Evolutionary conservation across 345 rosid genomes (phyloP).

Genomic region (Murraya koenigii): DNA sequence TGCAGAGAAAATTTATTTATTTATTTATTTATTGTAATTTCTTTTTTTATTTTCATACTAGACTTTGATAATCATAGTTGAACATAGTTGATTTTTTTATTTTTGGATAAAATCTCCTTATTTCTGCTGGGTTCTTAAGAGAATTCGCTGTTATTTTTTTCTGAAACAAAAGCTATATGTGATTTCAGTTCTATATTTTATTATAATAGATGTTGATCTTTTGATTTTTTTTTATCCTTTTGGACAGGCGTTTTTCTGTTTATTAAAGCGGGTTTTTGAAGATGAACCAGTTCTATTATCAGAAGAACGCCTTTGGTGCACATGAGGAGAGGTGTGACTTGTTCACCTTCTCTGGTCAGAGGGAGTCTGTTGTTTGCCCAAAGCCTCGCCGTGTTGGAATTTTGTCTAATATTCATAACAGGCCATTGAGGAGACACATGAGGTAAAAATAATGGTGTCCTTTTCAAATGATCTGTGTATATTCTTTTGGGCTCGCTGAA

Average conservation of each 20-base stretch:
- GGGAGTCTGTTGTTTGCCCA: slow-evolving; percentile 74
- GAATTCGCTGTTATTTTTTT: neutral
- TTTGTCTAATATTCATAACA: slow-evolving; percentile 33
- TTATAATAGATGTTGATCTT: neutral
- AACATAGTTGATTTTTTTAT: neutral
- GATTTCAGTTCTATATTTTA: neutral
- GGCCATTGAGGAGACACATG: slow-evolving; percentile 48
- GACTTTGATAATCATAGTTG: neutral
- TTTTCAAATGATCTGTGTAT: neutral
- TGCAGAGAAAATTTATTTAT: neutral
- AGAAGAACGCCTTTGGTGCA: slow-evolving; percentile 65
- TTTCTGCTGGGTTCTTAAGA: slow-evolving; percentile 6
- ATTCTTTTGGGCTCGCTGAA: neutral
- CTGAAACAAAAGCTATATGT: too few relatives aligned
- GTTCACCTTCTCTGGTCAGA: slow-evolving; percentile 42
- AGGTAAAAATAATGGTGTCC: slow-evolving; percentile 33
- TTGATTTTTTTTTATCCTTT: neutral
- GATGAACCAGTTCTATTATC: slow-evolving; percentile 77
- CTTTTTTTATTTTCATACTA: neutral
- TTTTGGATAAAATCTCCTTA: neutral
- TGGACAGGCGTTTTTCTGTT: slow-evolving; percentile 50
- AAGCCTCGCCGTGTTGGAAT: slow-evolving; percentile 74
- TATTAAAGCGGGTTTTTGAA: slow-evolving; percentile 26
- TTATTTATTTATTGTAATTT: neutral
- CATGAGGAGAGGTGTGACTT: slow-evolving; percentile 52